Percentiles rank a stretch among this genome's conserved stretches.
These are phyloP conservation scores for Hyparrhenia diplandra DNA, from an alignment of 176 grass and related monocot species.

Conservation along the genomic window DNA sequence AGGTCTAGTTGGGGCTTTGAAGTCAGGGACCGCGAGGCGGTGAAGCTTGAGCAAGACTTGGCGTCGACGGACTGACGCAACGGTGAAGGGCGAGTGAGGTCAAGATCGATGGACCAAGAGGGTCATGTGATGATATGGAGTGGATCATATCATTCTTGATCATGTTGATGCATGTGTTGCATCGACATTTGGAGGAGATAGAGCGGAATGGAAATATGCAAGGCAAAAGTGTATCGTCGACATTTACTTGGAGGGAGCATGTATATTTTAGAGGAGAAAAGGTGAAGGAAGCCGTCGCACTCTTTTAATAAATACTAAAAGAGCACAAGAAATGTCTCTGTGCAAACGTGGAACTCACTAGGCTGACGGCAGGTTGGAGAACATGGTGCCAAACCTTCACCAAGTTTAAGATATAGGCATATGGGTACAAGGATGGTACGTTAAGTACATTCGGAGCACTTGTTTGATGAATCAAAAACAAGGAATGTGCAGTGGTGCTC, in stretches of 20 bases:
- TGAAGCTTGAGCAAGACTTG: too few relatives aligned
- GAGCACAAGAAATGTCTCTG: neutral
- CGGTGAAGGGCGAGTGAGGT: too few relatives aligned
- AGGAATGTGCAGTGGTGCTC: neutral
- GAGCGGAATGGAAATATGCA: too few relatives aligned
- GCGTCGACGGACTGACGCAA: too few relatives aligned
- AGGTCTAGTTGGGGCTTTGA: too few relatives aligned
- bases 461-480: neutral
- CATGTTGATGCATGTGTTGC: too few relatives aligned
- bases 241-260: neutral
- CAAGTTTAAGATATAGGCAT: slow-evolving; percentile 17
- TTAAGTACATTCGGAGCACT: slow-evolving; percentile 20
- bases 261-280: neutral
- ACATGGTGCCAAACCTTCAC: slow-evolving; percentile 8
- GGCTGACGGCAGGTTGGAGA: neutral
- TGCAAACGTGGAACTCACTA: neutral
- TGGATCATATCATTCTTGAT: too few relatives aligned
- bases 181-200: too few relatives aligned
- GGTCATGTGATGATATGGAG: too few relatives aligned
- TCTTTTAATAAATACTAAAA: neutral
- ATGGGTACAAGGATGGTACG: slow-evolving; percentile 31
- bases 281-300: neutral
- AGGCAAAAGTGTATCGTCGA: too few relatives aligned
- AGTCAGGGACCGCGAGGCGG: too few relatives aligned
- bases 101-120: too few relatives aligned